Evolutionary conservation across 306 rosid species (phyloP).

Genomic region (Sindora glabra): DNA sequence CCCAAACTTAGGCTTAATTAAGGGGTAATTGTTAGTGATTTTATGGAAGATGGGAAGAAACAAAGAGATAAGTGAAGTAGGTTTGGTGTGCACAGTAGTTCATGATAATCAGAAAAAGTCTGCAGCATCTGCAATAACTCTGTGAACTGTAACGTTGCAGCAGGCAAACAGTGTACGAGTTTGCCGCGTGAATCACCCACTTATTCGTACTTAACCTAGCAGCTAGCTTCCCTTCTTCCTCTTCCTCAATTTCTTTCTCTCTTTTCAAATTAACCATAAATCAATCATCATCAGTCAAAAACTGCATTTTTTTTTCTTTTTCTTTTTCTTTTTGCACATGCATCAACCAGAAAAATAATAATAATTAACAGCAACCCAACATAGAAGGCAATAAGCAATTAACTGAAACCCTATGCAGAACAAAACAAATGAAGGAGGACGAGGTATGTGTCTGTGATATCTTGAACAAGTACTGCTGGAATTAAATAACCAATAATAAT

Average conservation of each 20-base stretch:
- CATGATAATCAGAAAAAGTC: conserved; percentile 36
- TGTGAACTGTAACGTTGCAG: conserved; percentile 12
- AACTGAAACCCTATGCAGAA: conserved; percentile 15
- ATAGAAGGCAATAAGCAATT: conserved; percentile 9
- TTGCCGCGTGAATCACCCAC: conserved; percentile 39
- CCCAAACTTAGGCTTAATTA: too few relatives aligned
- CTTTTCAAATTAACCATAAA: conserved; percentile 14
- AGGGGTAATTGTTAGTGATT: too few relatives aligned
- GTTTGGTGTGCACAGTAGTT: conserved; percentile 14
- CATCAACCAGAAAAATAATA: not conserved
- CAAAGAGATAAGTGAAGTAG: not conserved
- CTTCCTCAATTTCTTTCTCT: conserved; percentile 16
- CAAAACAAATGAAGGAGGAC: conserved; percentile 15
- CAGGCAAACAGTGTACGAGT: conserved; percentile 20
- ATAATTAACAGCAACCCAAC: conserved; percentile 15
- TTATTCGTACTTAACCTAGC: conserved; percentile 18
- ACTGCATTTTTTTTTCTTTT: not conserved
- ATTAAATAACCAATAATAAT: not conserved
- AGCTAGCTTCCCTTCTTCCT: too few relatives aligned
- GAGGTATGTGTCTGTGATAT: not conserved
- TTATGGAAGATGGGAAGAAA: not conserved
- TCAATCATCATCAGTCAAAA: not conserved
- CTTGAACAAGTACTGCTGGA: not conserved
- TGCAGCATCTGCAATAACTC: conserved; percentile 36
- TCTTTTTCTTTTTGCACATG: too few relatives aligned